Evolutionary conservation across 2,329 filamentous ascomycete species (phyloP).

Genomic region (Blastomyces parvus): DNA sequence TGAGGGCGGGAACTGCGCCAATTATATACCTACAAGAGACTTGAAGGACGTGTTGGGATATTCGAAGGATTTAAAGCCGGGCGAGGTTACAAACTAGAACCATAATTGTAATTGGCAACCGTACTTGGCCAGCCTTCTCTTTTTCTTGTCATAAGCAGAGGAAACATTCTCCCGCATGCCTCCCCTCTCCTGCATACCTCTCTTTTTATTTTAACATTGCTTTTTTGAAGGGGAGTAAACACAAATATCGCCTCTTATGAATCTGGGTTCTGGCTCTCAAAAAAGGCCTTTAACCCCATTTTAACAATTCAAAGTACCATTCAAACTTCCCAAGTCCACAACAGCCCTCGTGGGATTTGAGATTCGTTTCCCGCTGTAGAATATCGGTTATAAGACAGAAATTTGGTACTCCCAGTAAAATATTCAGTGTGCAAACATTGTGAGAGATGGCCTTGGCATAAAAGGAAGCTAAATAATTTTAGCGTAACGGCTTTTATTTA

Average conservation of each 20-base stretch:
- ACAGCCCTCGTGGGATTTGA: not conserved
- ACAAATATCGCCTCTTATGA: not conserved
- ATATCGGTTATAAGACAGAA: not conserved
- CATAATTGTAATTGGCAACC: not conserved
- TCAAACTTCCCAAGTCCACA: not conserved
- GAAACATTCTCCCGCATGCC: too few relatives aligned
- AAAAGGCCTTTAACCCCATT: not conserved
- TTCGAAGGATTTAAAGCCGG: not conserved
- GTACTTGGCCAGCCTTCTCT: not conserved
- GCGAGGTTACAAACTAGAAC: not conserved
- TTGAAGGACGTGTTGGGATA: slow-evolving; percentile 5
- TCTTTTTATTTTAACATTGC: not conserved
- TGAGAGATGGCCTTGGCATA: too few relatives aligned
- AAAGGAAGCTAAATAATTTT: too few relatives aligned
- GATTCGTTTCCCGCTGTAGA: not conserved
- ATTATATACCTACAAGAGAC: slow-evolving; percentile 10
- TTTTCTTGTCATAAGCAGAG: too few relatives aligned
- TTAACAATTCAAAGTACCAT: too few relatives aligned
- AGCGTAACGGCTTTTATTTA: too few relatives aligned
- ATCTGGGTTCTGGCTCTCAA: not conserved
- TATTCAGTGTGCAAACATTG: not conserved
- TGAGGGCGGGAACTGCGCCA: slow-evolving; percentile 5
- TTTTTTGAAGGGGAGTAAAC: not conserved
- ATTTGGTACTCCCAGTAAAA: not conserved
- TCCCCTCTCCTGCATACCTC: too few relatives aligned